phyloP scores from a whole-genome alignment of 192 early-diverging fungal species.

The Funneliformis geosporum region DNA sequence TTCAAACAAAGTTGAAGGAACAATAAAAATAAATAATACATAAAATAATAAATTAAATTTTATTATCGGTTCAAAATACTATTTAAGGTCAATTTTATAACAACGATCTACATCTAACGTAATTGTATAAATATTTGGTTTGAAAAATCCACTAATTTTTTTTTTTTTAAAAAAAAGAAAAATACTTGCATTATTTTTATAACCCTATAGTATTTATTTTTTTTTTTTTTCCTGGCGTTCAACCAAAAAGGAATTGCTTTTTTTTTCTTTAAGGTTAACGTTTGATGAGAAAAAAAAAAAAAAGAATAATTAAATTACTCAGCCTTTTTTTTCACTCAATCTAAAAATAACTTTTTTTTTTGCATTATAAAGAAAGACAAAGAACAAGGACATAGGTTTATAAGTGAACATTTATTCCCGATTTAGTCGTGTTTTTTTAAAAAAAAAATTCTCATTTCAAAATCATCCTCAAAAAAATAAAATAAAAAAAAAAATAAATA shows the following conservation, averaged over 20 bases:
- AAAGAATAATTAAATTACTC: not conserved
- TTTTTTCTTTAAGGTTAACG: not conserved
- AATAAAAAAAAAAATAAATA: not conserved
- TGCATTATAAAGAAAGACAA: too few species aligned
- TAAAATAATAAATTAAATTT: too few species aligned
- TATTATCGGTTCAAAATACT: not conserved
- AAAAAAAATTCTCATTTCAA: not conserved
- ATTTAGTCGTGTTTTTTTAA: not conserved
- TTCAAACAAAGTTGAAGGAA: not conserved
- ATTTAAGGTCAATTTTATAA: not conserved
- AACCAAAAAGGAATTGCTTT: not conserved
- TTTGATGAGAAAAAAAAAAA: not conserved
- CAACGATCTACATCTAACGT: not conserved
- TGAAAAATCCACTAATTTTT: too few species aligned
- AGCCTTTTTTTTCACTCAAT: not conserved
- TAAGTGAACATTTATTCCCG: not conserved
- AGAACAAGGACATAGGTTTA: not conserved
- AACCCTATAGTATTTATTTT: not conserved
- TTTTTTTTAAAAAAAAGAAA: too few species aligned
- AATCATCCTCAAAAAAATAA: too few species aligned
- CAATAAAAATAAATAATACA: too few species aligned
- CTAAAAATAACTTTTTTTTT: too few species aligned
- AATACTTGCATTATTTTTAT: not conserved
- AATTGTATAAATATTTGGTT: not conserved
- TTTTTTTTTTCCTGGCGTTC: not conserved